A percentile compares a stretch with the other conserved stretches of the same genome.
phyloP scores from a whole-genome alignment of 192 early-diverging fungal genomes.

The Helicostylum pulchrum region DNA sequence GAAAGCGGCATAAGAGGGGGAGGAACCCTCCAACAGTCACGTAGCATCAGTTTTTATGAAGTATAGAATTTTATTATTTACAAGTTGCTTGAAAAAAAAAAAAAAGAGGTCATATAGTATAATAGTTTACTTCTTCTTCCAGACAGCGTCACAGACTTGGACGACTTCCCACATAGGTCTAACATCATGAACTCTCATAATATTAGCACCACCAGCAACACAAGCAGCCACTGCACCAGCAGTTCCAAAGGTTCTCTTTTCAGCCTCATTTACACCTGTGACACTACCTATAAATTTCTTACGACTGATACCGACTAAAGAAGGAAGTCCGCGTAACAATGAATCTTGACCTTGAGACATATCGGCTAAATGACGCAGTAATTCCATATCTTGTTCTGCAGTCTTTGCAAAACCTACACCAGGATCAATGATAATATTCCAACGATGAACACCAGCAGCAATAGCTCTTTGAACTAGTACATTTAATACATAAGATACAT shows the following conservation, averaged over 20 bases:
- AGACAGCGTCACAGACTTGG: constrained; percentile 75
- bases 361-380: constrained; percentile 70
- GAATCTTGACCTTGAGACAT: constrained; percentile 47
- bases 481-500: constrained; percentile 68
- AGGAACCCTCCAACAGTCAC: no score
- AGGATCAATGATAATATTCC: constrained; percentile 97
- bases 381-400: constrained; percentile 78
- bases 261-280: constrained; percentile 61
- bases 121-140: constrained; percentile 10
- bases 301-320: constrained; percentile 86
- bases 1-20: no score
- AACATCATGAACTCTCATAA: constrained; percentile 95
- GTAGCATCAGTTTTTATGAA: no score
- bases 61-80: no score
- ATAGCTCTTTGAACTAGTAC: constrained; percentile 67
- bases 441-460: constrained; percentile 78
- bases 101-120: neutral
- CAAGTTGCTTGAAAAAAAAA: no score
- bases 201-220: constrained; percentile 74
- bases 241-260: constrained; percentile 81
- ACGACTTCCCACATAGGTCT: constrained; percentile 89
- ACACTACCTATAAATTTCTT: constrained; percentile 90
- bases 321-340: constrained; percentile 68
- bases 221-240: constrained; percentile 84
- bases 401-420: constrained; percentile 98